These are phyloP conservation scores for Phytophthora constricta DNA, from an alignment of 352 stramenopile genomes.

Conservation along the genomic window DNA sequence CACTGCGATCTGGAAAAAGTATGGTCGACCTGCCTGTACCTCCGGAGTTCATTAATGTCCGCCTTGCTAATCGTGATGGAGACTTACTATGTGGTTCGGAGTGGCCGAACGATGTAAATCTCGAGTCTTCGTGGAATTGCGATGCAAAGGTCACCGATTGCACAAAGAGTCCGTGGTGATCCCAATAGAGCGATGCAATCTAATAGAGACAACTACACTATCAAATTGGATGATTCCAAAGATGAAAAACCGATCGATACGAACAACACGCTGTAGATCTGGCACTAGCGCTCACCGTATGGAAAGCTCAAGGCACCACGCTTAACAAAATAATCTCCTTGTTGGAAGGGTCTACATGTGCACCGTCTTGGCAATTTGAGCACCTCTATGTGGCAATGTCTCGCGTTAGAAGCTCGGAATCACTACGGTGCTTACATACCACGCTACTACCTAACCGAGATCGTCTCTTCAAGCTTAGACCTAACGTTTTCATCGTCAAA, in stretches of 20 bases:
- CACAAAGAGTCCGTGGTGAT: no score
- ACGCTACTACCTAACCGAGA: neutral
- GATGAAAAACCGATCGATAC: neutral
- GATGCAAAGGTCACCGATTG: no score
- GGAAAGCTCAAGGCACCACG: conserved; percentile 15
- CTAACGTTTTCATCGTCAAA: conserved; percentile 3
- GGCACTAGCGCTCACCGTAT: conserved; percentile 6
- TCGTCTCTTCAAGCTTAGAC: neutral
- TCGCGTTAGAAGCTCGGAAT: neutral
- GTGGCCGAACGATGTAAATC: neutral
- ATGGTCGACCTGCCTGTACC: neutral
- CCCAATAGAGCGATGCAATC: neutral
- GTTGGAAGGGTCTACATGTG: neutral
- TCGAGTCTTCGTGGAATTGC: neutral
- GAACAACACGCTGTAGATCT: conserved; percentile 19
- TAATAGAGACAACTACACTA: conserved; percentile 1
- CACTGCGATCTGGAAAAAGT: no score
- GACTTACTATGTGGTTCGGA: neutral
- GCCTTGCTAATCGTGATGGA: neutral
- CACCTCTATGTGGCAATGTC: conserved; percentile 8
- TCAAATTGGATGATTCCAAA: neutral
- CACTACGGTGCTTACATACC: conserved; percentile 5
- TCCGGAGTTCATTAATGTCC: neutral
- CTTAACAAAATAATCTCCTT: conserved; percentile 2
- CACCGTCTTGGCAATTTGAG: neutral